A percentile compares a stretch with the other conserved stretches of the same genome.
Evolutionary conservation across 257 asterid genomes (phyloP).

Genomic region (Fraxinus pennsylvanica): DNA sequence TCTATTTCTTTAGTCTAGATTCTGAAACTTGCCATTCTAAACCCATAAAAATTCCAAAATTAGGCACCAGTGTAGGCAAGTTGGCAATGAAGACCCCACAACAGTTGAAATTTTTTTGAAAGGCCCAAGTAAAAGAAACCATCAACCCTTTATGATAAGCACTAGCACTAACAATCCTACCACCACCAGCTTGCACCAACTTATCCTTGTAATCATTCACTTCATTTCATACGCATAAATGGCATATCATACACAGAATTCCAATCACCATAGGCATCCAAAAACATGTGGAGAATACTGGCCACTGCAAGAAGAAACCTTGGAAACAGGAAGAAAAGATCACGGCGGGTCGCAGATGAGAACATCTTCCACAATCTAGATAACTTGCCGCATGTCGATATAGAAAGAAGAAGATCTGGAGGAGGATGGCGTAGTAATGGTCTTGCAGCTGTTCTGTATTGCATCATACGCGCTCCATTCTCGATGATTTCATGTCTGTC

Average conservation of each 20-base stretch:
- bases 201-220: slow-evolving; percentile 7
- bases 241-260: background rate
- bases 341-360: slow-evolving; percentile 45
- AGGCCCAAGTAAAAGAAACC: slow-evolving; percentile 2
- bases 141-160: slow-evolving; percentile 14
- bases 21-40: background rate
- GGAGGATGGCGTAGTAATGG: slow-evolving; percentile 25
- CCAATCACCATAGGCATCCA: background rate
- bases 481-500: slow-evolving; percentile 40
- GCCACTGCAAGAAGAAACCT: slow-evolving; percentile 28
- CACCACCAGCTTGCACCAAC: slow-evolving; percentile 10
- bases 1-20: background rate
- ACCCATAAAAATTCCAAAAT: background rate
- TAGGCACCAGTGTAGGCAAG: background rate
- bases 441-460: slow-evolving; percentile 31
- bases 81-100: background rate
- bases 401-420: slow-evolving; percentile 10
- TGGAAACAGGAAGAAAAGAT: slow-evolving; percentile 36
- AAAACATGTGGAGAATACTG: slow-evolving; percentile 30
- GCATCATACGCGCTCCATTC: slow-evolving; percentile 34
- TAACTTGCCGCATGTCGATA: background rate
- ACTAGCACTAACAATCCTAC: slow-evolving; percentile 24
- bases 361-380: slow-evolving; percentile 11
- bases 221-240: slow-evolving; percentile 10
- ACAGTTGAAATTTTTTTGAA: background rate